Base-by-base conservation (phyloP, 2,329 filamentous ascomycete species). In the Amesomyces nigricolor region DNA sequence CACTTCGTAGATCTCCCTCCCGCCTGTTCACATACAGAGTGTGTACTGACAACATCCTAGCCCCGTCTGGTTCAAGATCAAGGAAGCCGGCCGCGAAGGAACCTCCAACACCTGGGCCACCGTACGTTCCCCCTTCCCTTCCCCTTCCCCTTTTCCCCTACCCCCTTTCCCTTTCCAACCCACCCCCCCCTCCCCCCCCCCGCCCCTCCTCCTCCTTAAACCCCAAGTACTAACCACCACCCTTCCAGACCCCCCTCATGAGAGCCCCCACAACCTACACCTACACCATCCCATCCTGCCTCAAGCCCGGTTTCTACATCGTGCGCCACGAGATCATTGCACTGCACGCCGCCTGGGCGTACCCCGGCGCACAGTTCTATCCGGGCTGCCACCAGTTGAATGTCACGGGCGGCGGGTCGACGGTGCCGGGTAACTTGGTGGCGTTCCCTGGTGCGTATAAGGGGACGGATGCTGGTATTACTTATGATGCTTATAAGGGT, bases 301-400 rank as follows among this genome's bases (percentile, higher is more conserved):
- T 82, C 39, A 69, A 73, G 43, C 67, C 74, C 0, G 79, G 79
- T 1, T 78, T 78, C 71, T 82, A 82, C 66, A 75, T 82, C 53
- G 78, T 82, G 22, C 77, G 79, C 47, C 79, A 82, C 62, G 79
- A 82, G 66, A 75, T 79, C 63, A 76, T 81, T 57, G 79, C 79
- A 3, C 72, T 82, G 49, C 79, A 81, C 66, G 61, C 76, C 3
- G 72, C 71, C 14, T 74, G 67, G 54, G 44, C 65, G 5, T 79
- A 80, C 61, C 78, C 78, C 0, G 79, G 79, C 16, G 78, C 75
- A 1, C 79, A 82, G 62, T 77, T 81, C 66, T 82, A 82, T 62
- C 79, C 79, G 0, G 77, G 77, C 7, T 82, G 79, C 68, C 79
- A 81, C 65, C 79, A 82, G 66, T 71, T 82, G 22, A 70, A 80